Percentiles rank a stretch among this genome's conserved stretches.
Conservation (phyloP, 2,329 filamentous ascomycete species). For the Fusarium musae region DNA sequence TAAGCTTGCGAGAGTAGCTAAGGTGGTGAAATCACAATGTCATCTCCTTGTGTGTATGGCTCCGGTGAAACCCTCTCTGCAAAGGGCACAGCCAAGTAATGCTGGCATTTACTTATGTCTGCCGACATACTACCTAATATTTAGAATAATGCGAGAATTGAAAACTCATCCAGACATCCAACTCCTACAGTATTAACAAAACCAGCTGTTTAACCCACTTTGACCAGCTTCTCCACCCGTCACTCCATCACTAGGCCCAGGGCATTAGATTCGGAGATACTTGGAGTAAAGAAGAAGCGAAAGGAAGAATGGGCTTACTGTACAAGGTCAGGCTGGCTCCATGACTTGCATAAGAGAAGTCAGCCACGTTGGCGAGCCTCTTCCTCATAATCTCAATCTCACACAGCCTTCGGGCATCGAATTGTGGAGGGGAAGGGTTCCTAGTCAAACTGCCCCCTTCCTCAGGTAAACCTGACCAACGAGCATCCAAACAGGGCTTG, state of each 20-base stretch:
- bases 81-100: neutral
- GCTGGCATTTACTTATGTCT: neutral
- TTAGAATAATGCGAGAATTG: neutral
- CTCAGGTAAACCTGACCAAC: constrained; percentile 22
- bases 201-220: constrained; percentile 16
- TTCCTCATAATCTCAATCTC: constrained; percentile 13
- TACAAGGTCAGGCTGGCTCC: constrained; percentile 1
- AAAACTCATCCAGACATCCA: constrained; percentile 18
- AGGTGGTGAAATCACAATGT: neutral
- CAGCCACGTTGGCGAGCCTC: constrained; percentile 28
- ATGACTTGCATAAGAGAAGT: constrained; percentile 37
- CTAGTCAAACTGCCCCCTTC: constrained; percentile 21
- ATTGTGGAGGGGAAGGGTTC: constrained; percentile 20
- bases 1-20: neutral
- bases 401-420: constrained; percentile 24
- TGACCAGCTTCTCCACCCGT: constrained; percentile 19
- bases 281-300: constrained; percentile 1
- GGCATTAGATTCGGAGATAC: neutral
- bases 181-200: constrained; percentile 16
- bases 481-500: neutral
- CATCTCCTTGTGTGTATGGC: neutral
- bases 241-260: constrained; percentile 4
- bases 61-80: neutral
- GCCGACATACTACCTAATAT: neutral
- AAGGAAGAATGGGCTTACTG: neutral